These are phyloP conservation scores for Thinopyrum elongatum DNA, from an alignment of 176 grass and related monocot species.

Conservation along the genomic window DNA sequence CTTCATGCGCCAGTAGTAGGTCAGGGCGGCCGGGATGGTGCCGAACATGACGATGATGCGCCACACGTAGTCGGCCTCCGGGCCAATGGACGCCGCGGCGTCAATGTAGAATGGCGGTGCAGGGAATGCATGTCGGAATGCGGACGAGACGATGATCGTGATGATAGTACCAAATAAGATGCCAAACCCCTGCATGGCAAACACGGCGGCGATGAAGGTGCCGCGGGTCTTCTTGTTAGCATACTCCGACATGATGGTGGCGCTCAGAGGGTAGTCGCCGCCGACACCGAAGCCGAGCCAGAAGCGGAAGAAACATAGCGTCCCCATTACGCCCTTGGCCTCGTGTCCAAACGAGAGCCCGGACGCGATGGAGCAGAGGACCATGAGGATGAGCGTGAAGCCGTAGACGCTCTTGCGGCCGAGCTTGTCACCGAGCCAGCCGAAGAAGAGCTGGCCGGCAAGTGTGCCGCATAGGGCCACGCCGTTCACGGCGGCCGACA, in stretches of 20 bases:
- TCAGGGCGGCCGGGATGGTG: constrained; percentile 48
- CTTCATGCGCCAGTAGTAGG: constrained; percentile 94
- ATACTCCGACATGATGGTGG: constrained; percentile 80
- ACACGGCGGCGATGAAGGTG: constrained; percentile 78
- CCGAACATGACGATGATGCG: constrained; percentile 79
- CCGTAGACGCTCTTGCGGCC: constrained; percentile 78
- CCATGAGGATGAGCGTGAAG: constrained; percentile 74
- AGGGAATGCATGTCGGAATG: constrained; percentile 39
- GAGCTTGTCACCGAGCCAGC: constrained; percentile 80
- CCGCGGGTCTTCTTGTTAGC: constrained; percentile 74
- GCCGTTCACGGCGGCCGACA: constrained; percentile 55
- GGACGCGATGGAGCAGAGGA: constrained; percentile 49
- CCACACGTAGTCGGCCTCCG: constrained; percentile 71
- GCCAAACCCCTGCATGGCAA: constrained; percentile 82
- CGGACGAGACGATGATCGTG: constrained; percentile 42
- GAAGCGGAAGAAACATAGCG: constrained; percentile 79
- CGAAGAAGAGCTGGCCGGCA: constrained; percentile 72
- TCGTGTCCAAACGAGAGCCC: constrained; percentile 49
- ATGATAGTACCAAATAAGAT: constrained; percentile 59
- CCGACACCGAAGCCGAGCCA: constrained; percentile 86
- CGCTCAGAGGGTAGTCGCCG: constrained; percentile 66
- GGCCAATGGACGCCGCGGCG: constrained; percentile 13
- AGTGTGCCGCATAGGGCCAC: constrained; percentile 79
- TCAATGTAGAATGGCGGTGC: constrained; percentile 27
- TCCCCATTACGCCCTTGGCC: constrained; percentile 40